Evolutionary conservation across 2,329 filamentous ascomycete species (phyloP).

Genomic region (Polychaeton citri): DNA sequence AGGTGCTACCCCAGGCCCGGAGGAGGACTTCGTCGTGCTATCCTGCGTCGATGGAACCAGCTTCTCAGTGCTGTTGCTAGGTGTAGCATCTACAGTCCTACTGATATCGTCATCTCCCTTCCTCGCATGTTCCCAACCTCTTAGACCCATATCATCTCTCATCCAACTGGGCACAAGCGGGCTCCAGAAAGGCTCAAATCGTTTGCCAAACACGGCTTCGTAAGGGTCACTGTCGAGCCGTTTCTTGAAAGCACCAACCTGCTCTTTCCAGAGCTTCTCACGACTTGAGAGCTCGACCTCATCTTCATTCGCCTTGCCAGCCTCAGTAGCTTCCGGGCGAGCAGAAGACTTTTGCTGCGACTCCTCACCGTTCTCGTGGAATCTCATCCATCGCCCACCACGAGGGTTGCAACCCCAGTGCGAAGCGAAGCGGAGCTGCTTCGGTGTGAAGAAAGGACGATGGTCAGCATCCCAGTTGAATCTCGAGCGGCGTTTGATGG

Average conservation of each 20-base stretch:
- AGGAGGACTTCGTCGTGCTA: background rate
- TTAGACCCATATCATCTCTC: conserved; percentile 15
- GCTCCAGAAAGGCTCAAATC: conserved; percentile 22
- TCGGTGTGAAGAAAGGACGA: conserved; percentile 14
- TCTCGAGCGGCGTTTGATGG: conserved; percentile 15
- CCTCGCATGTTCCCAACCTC: conserved; percentile 1
- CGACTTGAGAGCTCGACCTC: conserved; percentile 15
- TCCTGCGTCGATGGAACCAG: background rate
- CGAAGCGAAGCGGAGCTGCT: conserved; percentile 17
- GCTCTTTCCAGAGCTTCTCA: conserved; percentile 19
- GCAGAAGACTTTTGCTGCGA: conserved; percentile 4
- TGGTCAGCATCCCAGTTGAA: conserved; percentile 18
- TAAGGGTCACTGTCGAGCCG: conserved; percentile 29
- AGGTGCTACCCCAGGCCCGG: background rate
- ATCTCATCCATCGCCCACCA: conserved; percentile 8
- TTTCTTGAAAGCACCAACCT: conserved; percentile 20
- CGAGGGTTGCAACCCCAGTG: conserved; percentile 7
- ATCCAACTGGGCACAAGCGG: conserved; percentile 18
- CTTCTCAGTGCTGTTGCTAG: background rate
- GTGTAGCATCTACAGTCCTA: conserved; percentile 3
- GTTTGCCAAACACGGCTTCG: conserved; percentile 28
- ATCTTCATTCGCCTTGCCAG: conserved; percentile 8
- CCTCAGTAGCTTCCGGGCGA: conserved; percentile 2
- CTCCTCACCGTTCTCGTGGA: conserved; percentile 6
- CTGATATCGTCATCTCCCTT: conserved; percentile 1